Percentiles rank a stretch among this genome's conserved stretches.
These are phyloP conservation scores for Pachysolen tannophilus DNA, from an alignment of 805 yeast genomes.

Conservation along the genomic window DNA sequence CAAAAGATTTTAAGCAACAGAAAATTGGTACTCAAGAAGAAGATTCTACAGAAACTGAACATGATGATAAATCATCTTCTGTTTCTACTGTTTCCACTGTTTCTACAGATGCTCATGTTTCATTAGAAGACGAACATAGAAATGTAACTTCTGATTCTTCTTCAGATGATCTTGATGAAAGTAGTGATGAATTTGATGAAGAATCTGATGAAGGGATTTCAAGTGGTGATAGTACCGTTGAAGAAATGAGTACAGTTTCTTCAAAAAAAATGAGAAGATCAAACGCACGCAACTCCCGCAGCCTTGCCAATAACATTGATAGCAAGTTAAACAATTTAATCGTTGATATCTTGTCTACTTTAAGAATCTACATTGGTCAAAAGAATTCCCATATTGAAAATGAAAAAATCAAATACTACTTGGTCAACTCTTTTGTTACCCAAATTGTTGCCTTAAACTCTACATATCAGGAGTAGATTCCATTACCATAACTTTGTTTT, in stretches of 20 bases:
- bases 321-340: conserved; percentile 3
- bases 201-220: no score
- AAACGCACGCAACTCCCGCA: no score
- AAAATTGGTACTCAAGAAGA: background rate
- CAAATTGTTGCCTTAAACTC: conserved; percentile 5
- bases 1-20: conserved; percentile 1
- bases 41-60: background rate
- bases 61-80: background rate
- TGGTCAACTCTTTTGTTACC: conserved; percentile 6
- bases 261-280: no score
- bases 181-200: no score
- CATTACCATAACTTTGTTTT: no score
- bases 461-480: no score
- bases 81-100: conserved; percentile 8
- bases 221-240: no score
- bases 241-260: no score
- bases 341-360: conserved; percentile 2
- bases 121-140: no score
- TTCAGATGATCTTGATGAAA: no score
- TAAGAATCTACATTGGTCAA: conserved; percentile 6
- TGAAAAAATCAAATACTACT: conserved; percentile 3
- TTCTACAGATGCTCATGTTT: conserved; percentile 4
- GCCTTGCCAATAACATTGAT: no score
- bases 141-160: no score
- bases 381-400: background rate